Evolutionary conservation across 495 filamentous ascomycete genomes (phyloP).

Genomic region (Xylaria castorea): DNA sequence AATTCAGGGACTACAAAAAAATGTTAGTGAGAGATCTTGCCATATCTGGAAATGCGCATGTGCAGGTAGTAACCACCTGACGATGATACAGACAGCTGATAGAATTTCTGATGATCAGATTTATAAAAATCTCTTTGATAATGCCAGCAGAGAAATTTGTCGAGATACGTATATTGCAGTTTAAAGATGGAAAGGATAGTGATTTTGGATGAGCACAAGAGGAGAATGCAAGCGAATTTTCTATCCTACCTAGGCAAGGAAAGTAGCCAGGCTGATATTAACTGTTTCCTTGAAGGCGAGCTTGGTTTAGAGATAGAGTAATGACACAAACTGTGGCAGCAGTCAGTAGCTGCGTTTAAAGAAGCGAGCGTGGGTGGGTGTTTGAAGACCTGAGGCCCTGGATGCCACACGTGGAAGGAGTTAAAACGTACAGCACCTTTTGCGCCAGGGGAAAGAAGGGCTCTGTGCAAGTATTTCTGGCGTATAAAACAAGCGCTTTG

Average conservation of each 20-base stretch:
- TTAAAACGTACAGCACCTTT: neutral
- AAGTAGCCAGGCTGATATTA: neutral
- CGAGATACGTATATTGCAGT: neutral
- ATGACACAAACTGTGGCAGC: neutral
- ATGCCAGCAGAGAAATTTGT: neutral
- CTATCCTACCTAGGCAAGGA: neutral
- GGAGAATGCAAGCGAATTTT: neutral
- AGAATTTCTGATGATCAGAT: neutral
- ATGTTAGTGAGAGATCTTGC: neutral
- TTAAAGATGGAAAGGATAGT: neutral
- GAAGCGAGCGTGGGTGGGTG: neutral
- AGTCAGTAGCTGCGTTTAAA: neutral
- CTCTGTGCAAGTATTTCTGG: neutral
- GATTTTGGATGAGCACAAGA: neutral
- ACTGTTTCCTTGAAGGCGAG: neutral
- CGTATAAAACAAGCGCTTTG: neutral
- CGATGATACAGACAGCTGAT: neutral
- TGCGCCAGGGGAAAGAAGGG: neutral
- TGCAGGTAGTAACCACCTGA: neutral
- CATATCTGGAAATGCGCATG: neutral
- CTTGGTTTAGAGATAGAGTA: neutral
- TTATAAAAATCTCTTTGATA: neutral
- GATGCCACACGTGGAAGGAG: neutral
- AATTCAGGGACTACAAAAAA: neutral
- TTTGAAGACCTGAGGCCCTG: neutral